Evolutionary conservation across 148 eudicot species (phyloP), one percentile per base, ranked within the genome.

Genomic region (Drosera capensis): DNA sequence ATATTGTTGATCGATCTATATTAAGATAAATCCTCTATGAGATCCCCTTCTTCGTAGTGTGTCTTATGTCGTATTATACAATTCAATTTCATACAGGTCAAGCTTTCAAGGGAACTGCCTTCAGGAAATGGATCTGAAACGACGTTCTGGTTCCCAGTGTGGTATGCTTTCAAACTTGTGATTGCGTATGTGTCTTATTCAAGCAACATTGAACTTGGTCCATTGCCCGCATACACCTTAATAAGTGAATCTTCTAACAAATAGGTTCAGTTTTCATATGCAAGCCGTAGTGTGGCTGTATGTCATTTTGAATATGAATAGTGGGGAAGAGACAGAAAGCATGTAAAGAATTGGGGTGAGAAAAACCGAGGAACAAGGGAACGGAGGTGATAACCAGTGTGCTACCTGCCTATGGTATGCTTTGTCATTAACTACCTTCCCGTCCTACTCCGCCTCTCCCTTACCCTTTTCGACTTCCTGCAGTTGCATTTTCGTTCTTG

Each of bases 61-160:
- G 9, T 34, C n/a, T 42, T 40, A 26, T 44, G 29, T 60, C 9
- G 24, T 37, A 14, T 24, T 16, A 21, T 11, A 7, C 8, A 52
- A 38, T 48, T 8, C 37, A 20, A 46, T 36, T 16, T 47, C 7
- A 18, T 72, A 52, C 72, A 92, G 99, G 59, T 46, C 65, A 22
- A 85, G 82, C 68, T 92, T 92, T 65, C 80, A 64, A 54, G 94
- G 90, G 47, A 92, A 92, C 52, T 92, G 99, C 74, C 80, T 84
- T 49, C 58, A 73, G 14, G 71, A 63, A 36, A 76, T 68, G 74
- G 74, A 72, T 54, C 62, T 66, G 18, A 76, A 68, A 62, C 95
- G 74, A 63, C 78, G 95, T n/a, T 43, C 88, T 14, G 20, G 57
- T 55, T 43, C 71, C 47, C 73, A 67, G 63, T 92, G 99, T 71